Evolutionary conservation across 768 basidiomycete genomes (phyloP).

Genomic region (Cystofilobasidium macerans): DNA sequence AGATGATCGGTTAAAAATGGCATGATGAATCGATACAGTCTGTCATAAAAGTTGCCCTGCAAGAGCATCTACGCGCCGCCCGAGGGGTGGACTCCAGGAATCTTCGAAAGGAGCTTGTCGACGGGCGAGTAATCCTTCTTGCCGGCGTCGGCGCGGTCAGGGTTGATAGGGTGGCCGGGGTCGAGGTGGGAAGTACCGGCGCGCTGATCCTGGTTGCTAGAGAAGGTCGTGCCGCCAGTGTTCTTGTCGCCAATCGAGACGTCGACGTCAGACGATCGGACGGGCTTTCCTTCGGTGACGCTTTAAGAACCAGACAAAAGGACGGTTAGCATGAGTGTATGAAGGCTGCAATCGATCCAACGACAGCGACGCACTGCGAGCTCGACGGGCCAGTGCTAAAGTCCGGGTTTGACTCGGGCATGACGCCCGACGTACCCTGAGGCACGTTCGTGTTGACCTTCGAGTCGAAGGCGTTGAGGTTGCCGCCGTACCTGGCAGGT

Average conservation of each 20-base stretch:
- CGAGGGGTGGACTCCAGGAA: not conserved
- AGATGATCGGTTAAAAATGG: no score
- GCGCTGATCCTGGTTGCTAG: not conserved
- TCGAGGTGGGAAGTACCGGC: not conserved
- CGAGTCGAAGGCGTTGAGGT: not conserved
- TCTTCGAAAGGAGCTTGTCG: not conserved
- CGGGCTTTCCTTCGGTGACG: not conserved
- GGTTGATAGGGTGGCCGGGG: not conserved
- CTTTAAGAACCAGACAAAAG: no score
- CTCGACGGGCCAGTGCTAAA: not conserved
- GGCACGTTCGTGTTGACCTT: constrained; percentile 4
- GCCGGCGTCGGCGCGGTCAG: constrained; percentile 1
- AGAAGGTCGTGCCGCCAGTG: not conserved
- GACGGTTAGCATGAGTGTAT: not conserved
- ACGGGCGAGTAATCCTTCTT: not conserved
- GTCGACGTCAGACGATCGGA: not conserved
- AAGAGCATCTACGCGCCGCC: not conserved
- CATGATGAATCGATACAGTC: no score
- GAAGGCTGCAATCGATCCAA: no score
- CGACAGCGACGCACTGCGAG: not conserved
- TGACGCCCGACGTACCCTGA: not conserved
- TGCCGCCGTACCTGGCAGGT: constrained; percentile 5
- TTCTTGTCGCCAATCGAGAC: not conserved
- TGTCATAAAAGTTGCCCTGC: not conserved
- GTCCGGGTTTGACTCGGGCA: not conserved